Conservation (phyloP, 2,329 filamentous ascomycete species). For the Colletotrichum sp. region DNA sequence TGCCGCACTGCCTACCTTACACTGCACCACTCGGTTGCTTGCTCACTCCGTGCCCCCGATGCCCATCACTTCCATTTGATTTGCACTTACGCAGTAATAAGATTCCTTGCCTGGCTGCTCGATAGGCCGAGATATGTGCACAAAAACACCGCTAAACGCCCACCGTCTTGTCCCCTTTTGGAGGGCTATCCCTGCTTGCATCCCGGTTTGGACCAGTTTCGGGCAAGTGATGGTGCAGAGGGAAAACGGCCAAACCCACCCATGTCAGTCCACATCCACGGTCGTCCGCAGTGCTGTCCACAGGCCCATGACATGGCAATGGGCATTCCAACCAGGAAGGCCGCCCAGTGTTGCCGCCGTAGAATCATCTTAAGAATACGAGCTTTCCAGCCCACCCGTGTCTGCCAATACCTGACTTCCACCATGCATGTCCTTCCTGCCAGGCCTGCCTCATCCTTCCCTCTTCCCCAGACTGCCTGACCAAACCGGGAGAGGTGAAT, state of each 20-base stretch:
- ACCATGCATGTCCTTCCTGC: neutral
- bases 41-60: neutral
- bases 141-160: neutral
- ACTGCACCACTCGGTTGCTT: neutral
- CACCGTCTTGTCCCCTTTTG: neutral
- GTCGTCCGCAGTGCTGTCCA: neutral
- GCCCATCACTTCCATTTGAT: neutral
- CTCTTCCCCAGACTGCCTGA: slow-evolving; percentile 9
- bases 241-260: neutral
- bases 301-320: slow-evolving; percentile 16
- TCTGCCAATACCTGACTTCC: neutral
- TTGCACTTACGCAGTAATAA: neutral
- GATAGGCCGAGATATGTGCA: neutral
- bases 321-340: neutral
- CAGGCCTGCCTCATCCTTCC: neutral
- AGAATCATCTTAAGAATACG: slow-evolving; percentile 21
- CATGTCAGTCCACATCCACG: slow-evolving; percentile 7
- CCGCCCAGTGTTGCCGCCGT: neutral
- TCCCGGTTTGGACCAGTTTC: slow-evolving; percentile 19
- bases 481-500: neutral
- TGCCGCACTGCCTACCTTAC: neutral
- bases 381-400: neutral
- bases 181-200: neutral
- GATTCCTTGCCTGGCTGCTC: neutral
- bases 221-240: slow-evolving; percentile 7